phyloP scores from a whole-genome alignment of 1,284 basidiomycete species.

The Takashimella koratensis region DNA sequence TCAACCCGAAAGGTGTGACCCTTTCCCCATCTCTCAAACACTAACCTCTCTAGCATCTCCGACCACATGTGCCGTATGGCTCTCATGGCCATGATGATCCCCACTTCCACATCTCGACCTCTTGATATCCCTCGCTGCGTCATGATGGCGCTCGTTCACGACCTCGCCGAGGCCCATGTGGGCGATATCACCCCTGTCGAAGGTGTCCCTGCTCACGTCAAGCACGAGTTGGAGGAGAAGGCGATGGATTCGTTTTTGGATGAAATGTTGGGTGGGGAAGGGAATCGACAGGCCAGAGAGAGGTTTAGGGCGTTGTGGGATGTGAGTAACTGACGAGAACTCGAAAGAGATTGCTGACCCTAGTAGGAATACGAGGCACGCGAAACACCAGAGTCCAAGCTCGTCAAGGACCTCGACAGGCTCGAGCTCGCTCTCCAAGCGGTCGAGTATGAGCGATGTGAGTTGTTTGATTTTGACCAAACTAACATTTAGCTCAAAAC shows the following conservation, averaged over 20 bases:
- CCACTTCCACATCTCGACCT: slow-evolving; percentile 56
- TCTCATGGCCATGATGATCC: slow-evolving; percentile 75
- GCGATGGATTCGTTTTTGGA: slow-evolving; percentile 88
- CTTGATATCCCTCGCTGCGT: slow-evolving; percentile 68
- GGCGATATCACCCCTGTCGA: slow-evolving; percentile 92
- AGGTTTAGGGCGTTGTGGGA: slow-evolving; percentile 76
- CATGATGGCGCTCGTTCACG: slow-evolving; percentile 82
- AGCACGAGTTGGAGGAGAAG: slow-evolving; percentile 62
- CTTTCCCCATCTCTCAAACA: background rate
- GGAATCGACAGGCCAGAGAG: slow-evolving; percentile 62
- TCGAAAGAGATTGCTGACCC: slow-evolving; percentile 71
- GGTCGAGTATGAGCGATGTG: slow-evolving; percentile 55
- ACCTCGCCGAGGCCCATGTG: slow-evolving; percentile 94
- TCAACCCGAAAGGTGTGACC: slow-evolving; percentile 68
- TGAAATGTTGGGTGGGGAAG: slow-evolving; percentile 76
- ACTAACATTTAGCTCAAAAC: slow-evolving; percentile 38
- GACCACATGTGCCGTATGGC: slow-evolving; percentile 99
- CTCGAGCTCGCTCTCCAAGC: slow-evolving; percentile 81
- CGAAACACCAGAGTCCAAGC: slow-evolving; percentile 72
- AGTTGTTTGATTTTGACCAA: slow-evolving; percentile 16
- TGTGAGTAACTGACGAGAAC: slow-evolving; percentile 52
- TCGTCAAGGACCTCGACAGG: slow-evolving; percentile 92
- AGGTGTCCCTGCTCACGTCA: slow-evolving; percentile 75
- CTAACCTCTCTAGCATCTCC: slow-evolving; percentile 63
- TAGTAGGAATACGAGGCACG: slow-evolving; percentile 93